Percentiles rank a stretch among this genome's conserved stretches.
Conservation (phyloP, 1,284 basidiomycete species). For the Ganoderma sp. region DNA sequence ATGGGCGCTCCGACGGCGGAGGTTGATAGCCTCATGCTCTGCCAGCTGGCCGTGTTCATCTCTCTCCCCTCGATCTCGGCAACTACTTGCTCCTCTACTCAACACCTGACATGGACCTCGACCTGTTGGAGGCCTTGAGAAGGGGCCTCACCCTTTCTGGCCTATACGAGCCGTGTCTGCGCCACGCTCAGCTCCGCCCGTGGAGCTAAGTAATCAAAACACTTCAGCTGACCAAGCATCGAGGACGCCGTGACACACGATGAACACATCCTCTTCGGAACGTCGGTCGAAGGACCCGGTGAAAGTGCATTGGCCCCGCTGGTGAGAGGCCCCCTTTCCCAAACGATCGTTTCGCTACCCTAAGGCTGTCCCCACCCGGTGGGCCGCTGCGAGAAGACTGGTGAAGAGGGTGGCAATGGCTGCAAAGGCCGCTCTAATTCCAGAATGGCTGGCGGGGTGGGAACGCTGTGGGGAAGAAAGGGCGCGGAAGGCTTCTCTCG, state of each 20-base stretch:
- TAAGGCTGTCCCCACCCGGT: background rate
- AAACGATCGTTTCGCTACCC: background rate
- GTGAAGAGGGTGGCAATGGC: background rate
- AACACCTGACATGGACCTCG: background rate
- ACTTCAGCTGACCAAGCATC: constrained; percentile 26
- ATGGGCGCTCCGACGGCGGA: constrained; percentile 13
- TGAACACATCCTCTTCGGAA: constrained; percentile 29
- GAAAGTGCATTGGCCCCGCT: constrained; percentile 5
- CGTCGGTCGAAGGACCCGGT: constrained; percentile 20
- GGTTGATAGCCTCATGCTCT: constrained; percentile 29
- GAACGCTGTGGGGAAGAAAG: constrained; percentile 12
- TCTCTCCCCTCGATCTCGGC: background rate
- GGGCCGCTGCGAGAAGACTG: background rate
- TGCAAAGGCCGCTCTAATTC: constrained; percentile 1
- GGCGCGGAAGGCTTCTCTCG: background rate
- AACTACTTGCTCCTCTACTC: background rate
- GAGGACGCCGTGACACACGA: constrained; percentile 27
- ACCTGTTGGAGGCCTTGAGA: background rate
- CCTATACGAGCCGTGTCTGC: background rate
- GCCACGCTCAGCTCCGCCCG: background rate
- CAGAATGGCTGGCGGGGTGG: constrained; percentile 9
- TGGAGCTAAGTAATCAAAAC: background rate
- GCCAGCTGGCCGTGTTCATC: background rate
- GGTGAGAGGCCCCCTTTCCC: background rate
- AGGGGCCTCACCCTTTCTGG: background rate